These are phyloP conservation scores for Haberlea rhodopensis DNA, from an alignment of 257 asterid species.

Conservation along the genomic window DNA sequence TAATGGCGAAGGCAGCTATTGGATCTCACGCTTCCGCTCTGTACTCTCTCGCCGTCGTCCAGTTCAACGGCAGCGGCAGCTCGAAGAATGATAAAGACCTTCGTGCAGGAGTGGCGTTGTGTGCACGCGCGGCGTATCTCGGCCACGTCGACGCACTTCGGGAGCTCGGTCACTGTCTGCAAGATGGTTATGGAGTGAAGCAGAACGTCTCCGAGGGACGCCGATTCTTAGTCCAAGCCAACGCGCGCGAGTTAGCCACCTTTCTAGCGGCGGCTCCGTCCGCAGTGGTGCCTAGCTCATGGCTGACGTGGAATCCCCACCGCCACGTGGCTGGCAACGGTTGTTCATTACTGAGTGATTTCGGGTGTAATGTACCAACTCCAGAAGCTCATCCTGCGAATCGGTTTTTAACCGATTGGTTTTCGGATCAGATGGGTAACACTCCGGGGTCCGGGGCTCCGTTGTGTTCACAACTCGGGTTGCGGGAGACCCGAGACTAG, in stretches of 20 bases:
- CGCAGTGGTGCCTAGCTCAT: too few species aligned
- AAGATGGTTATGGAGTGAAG: slow-evolving; percentile 86
- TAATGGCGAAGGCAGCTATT: too few species aligned
- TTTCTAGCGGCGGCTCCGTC: too few species aligned
- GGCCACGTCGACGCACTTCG: slow-evolving; percentile 91
- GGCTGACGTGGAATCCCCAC: too few species aligned
- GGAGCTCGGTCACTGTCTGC: slow-evolving; percentile 93
- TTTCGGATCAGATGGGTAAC: neutral
- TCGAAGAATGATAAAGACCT: too few species aligned
- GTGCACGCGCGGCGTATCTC: slow-evolving; percentile 78
- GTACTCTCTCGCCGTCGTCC: too few species aligned
- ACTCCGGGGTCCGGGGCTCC: slow-evolving; percentile 16
- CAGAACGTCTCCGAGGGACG: slow-evolving; percentile 74
- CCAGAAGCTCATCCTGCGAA: slow-evolving; percentile 26
- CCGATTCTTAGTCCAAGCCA: slow-evolving; percentile 59
- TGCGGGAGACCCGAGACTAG: slow-evolving; percentile 25
- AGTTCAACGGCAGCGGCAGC: too few species aligned
- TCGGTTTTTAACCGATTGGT: slow-evolving; percentile 20
- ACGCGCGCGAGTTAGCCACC: too few species aligned
- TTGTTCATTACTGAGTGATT: slow-evolving; percentile 27
- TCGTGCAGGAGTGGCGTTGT: slow-evolving; percentile 76
- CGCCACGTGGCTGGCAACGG: too few species aligned
- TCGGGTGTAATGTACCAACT: slow-evolving; percentile 24
- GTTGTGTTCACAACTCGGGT: slow-evolving; percentile 19
- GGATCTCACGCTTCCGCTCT: too few species aligned